Conservation (phyloP, 225 moss, liverwort and hornwort species). For the Polytrichum formosum region DNA sequence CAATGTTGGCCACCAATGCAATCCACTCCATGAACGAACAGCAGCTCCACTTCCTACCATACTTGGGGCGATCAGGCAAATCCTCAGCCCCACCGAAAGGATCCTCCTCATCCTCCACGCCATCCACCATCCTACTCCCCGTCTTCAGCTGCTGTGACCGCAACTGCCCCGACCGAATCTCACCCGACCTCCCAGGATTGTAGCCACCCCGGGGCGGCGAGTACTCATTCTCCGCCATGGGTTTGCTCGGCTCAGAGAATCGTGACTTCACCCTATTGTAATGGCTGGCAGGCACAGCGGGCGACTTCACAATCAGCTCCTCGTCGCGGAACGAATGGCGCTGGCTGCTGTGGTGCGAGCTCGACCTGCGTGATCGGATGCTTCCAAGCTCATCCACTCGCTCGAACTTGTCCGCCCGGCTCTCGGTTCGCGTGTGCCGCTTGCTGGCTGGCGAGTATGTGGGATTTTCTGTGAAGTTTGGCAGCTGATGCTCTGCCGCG, state of each 20-base stretch:
- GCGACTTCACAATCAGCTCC: conserved; percentile 29
- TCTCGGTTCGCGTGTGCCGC: conserved; percentile 2
- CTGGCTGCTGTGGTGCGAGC: conserved; percentile 37
- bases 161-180: conserved; percentile 31
- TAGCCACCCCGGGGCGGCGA: conserved; percentile 12
- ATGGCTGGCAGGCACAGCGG: conserved; percentile 25
- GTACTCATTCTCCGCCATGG: conserved; percentile 16
- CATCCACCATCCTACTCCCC: conserved; percentile 18
- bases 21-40: conserved; percentile 38
- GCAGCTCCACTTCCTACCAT: conserved; percentile 31
- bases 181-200: conserved; percentile 26
- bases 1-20: conserved; percentile 47
- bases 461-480: conserved; percentile 32
- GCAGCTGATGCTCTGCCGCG: conserved; percentile 18
- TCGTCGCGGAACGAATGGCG: conserved; percentile 42
- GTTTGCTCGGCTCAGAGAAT: conserved; percentile 43
- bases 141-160: conserved; percentile 35
- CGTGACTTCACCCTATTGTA: conserved; percentile 53
- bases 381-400: conserved; percentile 30
- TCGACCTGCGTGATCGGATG: conserved; percentile 35
- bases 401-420: conserved; percentile 18
- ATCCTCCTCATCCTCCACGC: conserved; percentile 77
- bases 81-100: conserved; percentile 65
- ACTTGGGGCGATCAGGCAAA: conserved; percentile 57
- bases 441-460: conserved; percentile 7